These are phyloP conservation scores for Trametes elegans DNA, from an alignment of 768 basidiomycete genomes.

Conservation along the genomic window DNA sequence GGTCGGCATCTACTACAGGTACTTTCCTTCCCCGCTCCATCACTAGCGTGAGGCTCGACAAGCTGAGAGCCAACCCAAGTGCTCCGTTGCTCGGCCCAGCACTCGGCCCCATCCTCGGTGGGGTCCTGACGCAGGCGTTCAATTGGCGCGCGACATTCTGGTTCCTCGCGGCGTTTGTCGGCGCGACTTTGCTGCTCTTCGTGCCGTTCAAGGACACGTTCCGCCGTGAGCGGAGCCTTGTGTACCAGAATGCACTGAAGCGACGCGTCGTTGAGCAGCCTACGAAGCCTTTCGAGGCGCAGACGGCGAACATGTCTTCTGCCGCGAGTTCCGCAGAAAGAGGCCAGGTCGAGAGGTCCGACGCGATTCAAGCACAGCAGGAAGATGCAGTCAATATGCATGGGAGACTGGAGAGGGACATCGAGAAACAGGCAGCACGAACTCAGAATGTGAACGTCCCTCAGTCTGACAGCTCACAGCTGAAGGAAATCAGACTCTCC, in stretches of 20 bases:
- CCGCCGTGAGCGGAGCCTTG: slow-evolving; percentile 77
- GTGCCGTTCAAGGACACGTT: slow-evolving; percentile 80
- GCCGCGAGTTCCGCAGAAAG: background rate
- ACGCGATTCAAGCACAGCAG: no score
- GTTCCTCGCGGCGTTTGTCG: slow-evolving; percentile 69
- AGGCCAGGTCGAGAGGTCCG: background rate
- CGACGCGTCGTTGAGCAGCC: slow-evolving; percentile 32
- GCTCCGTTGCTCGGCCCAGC: slow-evolving; percentile 74
- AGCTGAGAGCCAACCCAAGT: no score
- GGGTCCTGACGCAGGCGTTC: slow-evolving; percentile 60
- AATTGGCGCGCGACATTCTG: slow-evolving; percentile 84
- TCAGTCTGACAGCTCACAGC: background rate
- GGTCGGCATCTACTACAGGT: slow-evolving; percentile 74
- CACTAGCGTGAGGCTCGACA: no score
- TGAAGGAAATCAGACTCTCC: slow-evolving; percentile 45
- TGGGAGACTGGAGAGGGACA: no score
- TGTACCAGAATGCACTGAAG: slow-evolving; percentile 67
- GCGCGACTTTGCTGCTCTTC: slow-evolving; percentile 53
- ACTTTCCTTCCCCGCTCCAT: background rate
- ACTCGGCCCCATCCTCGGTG: slow-evolving; percentile 71
- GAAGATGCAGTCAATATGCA: no score
- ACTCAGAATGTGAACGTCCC: slow-evolving; percentile 12
- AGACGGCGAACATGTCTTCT: slow-evolving; percentile 16
- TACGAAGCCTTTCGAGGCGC: slow-evolving; percentile 23
- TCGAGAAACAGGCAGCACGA: slow-evolving; percentile 25